A percentile compares a stretch with the other conserved stretches of the same genome.
Evolutionary conservation across 495 filamentous ascomycete genomes (phyloP).

Genomic region (Geoglossum glabrum): DNA sequence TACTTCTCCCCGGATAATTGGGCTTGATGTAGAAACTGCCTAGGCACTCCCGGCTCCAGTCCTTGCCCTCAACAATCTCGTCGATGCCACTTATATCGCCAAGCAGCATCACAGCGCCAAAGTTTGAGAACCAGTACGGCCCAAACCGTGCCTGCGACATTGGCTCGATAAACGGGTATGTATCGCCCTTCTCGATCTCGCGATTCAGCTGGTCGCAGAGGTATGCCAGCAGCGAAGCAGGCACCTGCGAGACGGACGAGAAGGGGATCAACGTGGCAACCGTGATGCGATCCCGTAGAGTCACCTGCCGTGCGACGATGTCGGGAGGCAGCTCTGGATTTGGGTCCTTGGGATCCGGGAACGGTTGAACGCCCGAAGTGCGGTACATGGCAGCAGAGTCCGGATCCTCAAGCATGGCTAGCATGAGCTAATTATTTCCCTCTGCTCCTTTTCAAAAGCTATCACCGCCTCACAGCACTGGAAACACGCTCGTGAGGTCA

Average conservation of each 20-base stretch:
- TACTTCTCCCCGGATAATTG: constrained; percentile 91
- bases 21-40: constrained; percentile 95
- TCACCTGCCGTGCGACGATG: constrained; percentile 66
- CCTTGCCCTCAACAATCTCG: constrained; percentile 34
- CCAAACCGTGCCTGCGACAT: constrained; percentile 59
- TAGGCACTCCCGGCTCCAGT: constrained; percentile 73
- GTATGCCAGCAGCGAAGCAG: constrained; percentile 53
- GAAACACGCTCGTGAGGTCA: background rate
- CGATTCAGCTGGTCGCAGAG: constrained; percentile 74
- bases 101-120: constrained; percentile 81
- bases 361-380: constrained; percentile 39
- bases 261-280: constrained; percentile 83
- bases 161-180: constrained; percentile 77
- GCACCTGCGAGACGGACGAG: constrained; percentile 50
- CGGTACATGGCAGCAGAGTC: constrained; percentile 38
- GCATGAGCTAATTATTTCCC: constrained; percentile 36
- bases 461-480: background rate
- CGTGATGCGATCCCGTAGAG: constrained; percentile 72
- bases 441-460: background rate
- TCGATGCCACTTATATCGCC: constrained; percentile 52
- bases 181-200: constrained; percentile 91
- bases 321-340: constrained; percentile 40
- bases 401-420: constrained; percentile 71
- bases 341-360: constrained; percentile 35
- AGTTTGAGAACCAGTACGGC: constrained; percentile 89